Base-by-base conservation (phyloP, 805 yeast species). In the Metschnikowia rubicola region DNA sequence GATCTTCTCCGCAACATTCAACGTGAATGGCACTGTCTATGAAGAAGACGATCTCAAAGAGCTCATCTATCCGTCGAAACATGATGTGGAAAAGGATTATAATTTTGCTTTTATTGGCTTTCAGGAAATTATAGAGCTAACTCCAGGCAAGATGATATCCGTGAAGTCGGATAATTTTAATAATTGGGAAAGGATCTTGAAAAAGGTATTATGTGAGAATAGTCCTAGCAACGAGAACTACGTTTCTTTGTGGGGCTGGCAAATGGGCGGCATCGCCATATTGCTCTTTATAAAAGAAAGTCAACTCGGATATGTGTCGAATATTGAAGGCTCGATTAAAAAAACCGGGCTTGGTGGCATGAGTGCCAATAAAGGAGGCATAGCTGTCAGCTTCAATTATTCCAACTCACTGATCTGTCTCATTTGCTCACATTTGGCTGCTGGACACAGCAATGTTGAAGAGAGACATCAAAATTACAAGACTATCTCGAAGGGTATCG, bases 311-410 rank as follows among this genome's bases (percentile, higher is more conserved):
- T 70, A 76, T 41, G 75, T 90, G 31, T 74, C 79, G 36, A 77
- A 80, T 41, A 73, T 90, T 28, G 86, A 83, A 56, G 83, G 91
- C 1, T 78, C 85, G 32, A 78, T 83, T 34, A 91, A 88, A 56
- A 92, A 92, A 59, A 91, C 98, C 0, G 99, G 99, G 0, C 75
- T 92, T 42, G 96, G 96, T 30, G 99, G 99, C 6, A 83, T 90
- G 67, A 83, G 95, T 47, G 81, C 82, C 10, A 83, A 83, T 57
- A 83, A 88, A 63, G 96, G 96, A 4, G 96, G 88, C 2, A 80
- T 87, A 37, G 84, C 86, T 0, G 79, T 86, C 3, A 78, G 91
- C 52, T 75, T 88, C 58, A 69, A 75, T 21, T 77, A 83, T 49
- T 81, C 84, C 11, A 81, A 81, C 30, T 81, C 92, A 10, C 80